Conservation (phyloP, 179 eudicot genomes). For the Vitellaria paradoxa region DNA sequence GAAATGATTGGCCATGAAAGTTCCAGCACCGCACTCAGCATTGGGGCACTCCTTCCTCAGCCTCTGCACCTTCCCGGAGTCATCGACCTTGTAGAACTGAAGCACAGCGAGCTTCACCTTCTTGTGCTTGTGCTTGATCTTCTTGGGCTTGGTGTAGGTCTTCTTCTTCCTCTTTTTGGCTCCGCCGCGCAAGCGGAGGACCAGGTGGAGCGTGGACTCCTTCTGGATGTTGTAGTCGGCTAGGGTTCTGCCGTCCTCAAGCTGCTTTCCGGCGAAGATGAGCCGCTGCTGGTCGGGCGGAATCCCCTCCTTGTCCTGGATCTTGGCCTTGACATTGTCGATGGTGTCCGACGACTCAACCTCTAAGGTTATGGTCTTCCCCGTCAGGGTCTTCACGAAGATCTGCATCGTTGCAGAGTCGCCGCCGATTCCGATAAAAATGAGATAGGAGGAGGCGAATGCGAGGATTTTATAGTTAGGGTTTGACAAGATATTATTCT, state of each 20-base stretch:
- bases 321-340: constrained; percentile 25
- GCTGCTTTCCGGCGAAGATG: constrained; percentile 25
- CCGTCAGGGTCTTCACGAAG: constrained; percentile 25
- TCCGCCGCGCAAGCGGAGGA: constrained; percentile 23
- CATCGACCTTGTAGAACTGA: constrained; percentile 32
- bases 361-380: constrained; percentile 20
- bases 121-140: constrained; percentile 28
- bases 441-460: too few relatives aligned
- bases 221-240: constrained; percentile 30
- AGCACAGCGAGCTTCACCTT: constrained; percentile 24
- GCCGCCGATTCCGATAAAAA: background rate
- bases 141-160: constrained; percentile 29
- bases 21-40: constrained; percentile 34
- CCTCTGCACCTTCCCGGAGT: constrained; percentile 34
- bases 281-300: constrained; percentile 25
- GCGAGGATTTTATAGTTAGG: constrained; percentile 6
- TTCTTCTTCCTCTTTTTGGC: constrained; percentile 29
- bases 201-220: constrained; percentile 26
- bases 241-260: constrained; percentile 21
- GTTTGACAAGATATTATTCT: background rate
- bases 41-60: constrained; percentile 34
- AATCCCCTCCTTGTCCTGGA: constrained; percentile 23
- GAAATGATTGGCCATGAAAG: constrained; percentile 32
- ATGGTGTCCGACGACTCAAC: constrained; percentile 21
- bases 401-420: constrained; percentile 13